Evolutionary conservation across 78 protist genomes (phyloP).

Genomic region (Tieghemostelium lacteum): DNA sequence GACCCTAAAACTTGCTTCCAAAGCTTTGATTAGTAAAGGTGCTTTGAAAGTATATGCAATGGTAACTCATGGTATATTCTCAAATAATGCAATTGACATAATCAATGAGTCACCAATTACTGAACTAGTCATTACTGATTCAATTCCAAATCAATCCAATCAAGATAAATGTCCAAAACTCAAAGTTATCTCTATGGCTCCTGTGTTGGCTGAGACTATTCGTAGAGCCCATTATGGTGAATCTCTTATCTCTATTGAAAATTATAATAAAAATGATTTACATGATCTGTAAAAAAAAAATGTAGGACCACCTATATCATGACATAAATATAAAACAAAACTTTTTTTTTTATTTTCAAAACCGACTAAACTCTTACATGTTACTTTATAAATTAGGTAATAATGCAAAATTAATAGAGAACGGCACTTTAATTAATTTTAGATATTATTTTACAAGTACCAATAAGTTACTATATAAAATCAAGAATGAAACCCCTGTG

Average conservation of each 20-base stretch:
- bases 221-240: conserved; percentile 91
- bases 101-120: conserved; percentile 69
- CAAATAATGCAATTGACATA: conserved; percentile 77
- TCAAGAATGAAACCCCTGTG: too few relatives aligned
- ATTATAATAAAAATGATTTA: too few relatives aligned
- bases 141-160: conserved; percentile 85
- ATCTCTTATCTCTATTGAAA: not conserved
- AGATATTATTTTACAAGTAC: too few relatives aligned
- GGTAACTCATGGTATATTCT: conserved; percentile 76
- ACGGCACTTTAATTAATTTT: too few relatives aligned
- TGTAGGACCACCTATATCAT: too few relatives aligned
- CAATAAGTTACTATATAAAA: too few relatives aligned
- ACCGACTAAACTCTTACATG: too few relatives aligned
- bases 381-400: too few relatives aligned
- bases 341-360: too few relatives aligned
- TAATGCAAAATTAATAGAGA: too few relatives aligned
- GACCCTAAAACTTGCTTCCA: conserved; percentile 72
- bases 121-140: conserved; percentile 84
- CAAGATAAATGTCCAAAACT: conserved; percentile 47
- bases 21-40: conserved; percentile 65
- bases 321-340: too few relatives aligned
- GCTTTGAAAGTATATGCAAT: conserved; percentile 69
- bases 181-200: conserved; percentile 54
- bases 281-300: too few relatives aligned
- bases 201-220: conserved; percentile 88